Base-by-base conservation (phyloP, 169 alveolate species). In the Cryptosporidium ubiquitum region DNA sequence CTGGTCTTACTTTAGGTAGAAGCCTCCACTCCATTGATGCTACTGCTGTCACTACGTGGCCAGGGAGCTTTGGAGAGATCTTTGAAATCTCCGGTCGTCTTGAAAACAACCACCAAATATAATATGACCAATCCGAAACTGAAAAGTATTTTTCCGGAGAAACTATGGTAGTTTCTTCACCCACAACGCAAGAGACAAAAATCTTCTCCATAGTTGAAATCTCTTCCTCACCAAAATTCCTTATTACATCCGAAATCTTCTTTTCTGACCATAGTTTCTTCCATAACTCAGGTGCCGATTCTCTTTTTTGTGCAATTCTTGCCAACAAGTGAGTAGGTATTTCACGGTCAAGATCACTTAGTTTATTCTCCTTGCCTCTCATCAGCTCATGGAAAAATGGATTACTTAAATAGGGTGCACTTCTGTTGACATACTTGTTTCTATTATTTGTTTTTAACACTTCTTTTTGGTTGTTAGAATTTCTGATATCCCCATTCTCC, bases 11-110 rank as follows among this genome's bases (percentile, higher is more conserved):
- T 42, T 20, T 42, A 3, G 89, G 89, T n/a, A 79, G 20, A 60
- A 79, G 89, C 37, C 61, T 79, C 89, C 89, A 79, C 49, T 79
- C 89, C 61, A 79, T 79, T 2, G 89, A 79, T 26, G 89, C 89
- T 23, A 79, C 61, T 20, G 89, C 58, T 23, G 89, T 79, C 29
- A 64, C 26, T 16, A 64, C 44, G 23, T 79, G 75, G 7, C 89
- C 89, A 0, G 89, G 89, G 1, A 79, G 64, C 26, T 79, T 79
- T 39, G 89, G 89, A 29, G 75, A 79, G 35, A 79, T 26, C 49
- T 64, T 79, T 37, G 75, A 33, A 37, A 79, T 39, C 33, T 79
- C 89, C 3, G 64, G 89, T 61, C 75, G 51, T 40, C 89, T 79
- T 42, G 89, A 58, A 79, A 79, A 61, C 49, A 79, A 44, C 89